phyloP scores from a whole-genome alignment of 2,329 filamentous ascomycete species.

The Cladosporium halotolerans region DNA sequence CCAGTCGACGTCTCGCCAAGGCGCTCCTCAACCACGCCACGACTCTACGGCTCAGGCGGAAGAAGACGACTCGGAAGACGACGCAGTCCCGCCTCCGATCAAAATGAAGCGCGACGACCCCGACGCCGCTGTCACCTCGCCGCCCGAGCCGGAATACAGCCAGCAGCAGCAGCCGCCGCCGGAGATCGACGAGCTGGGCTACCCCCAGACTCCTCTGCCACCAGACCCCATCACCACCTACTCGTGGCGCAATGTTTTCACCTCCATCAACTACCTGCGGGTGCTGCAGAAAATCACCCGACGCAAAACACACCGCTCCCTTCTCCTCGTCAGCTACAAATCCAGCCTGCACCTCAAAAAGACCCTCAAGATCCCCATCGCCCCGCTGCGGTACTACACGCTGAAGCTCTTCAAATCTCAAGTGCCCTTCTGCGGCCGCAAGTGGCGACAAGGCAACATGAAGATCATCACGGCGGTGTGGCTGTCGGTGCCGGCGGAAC shows the following conservation, averaged over 20 bases:
- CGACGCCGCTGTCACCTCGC: constrained; percentile 28
- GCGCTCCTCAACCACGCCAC: constrained; percentile 18
- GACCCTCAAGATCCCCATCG: constrained; percentile 82
- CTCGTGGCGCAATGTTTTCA: constrained; percentile 92
- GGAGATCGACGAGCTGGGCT: constrained; percentile 80
- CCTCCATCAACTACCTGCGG: constrained; percentile 88
- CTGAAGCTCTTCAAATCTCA: constrained; percentile 98
- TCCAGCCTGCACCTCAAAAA: constrained; percentile 88
- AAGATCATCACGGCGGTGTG: constrained; percentile 96
- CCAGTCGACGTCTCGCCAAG: constrained; percentile 62
- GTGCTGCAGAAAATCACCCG: constrained; percentile 98
- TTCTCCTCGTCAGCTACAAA: constrained; percentile 93
- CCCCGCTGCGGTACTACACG: constrained; percentile 81
- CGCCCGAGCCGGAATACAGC: constrained; percentile 29
- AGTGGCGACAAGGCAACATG: constrained; percentile 98
- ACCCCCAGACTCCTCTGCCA: constrained; percentile 65
- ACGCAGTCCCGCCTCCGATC: constrained; percentile 74
- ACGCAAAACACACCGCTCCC: constrained; percentile 86
- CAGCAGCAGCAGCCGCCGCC: constrained; percentile 32
- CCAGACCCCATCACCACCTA: constrained; percentile 77
- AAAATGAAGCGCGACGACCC: constrained; percentile 47
- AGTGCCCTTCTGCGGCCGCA: constrained; percentile 93
- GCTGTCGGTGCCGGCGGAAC: constrained; percentile 82
- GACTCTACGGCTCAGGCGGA: constrained; percentile 24
- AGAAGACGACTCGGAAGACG: constrained; percentile 53